phyloP scores from a whole-genome alignment of 1,284 basidiomycete genomes.

The Pisolithus thermaeus region DNA sequence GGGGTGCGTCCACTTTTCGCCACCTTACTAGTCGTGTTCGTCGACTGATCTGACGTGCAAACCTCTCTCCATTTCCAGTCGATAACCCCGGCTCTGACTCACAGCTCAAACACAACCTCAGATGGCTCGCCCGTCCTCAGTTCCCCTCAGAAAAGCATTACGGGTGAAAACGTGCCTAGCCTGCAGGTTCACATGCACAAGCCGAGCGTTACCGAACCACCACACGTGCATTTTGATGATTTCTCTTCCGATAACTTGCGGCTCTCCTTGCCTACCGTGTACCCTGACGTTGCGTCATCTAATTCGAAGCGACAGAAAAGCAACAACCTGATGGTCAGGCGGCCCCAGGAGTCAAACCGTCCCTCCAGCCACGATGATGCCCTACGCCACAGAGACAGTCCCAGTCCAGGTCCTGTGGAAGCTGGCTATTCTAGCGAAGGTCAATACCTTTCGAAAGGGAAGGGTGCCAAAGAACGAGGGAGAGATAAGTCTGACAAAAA shows the following conservation, averaged over 20 bases:
- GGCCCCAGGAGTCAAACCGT: slow-evolving; percentile 12
- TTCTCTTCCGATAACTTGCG: slow-evolving; percentile 26
- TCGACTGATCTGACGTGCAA: slow-evolving; percentile 7
- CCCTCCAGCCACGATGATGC: slow-evolving; percentile 19
- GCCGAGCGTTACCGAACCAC: slow-evolving; percentile 24
- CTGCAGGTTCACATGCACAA: slow-evolving; percentile 22
- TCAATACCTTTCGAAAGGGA: slow-evolving; percentile 26
- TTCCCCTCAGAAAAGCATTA: slow-evolving; percentile 17
- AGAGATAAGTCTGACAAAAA: slow-evolving; percentile 18
- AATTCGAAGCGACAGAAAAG: not conserved
- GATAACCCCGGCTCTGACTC: slow-evolving; percentile 23
- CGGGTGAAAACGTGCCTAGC: slow-evolving; percentile 10
- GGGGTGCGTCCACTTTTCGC: slow-evolving; percentile 16
- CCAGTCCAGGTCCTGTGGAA: slow-evolving; percentile 15
- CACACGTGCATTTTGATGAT: slow-evolving; percentile 26
- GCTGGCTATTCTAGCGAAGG: slow-evolving; percentile 26
- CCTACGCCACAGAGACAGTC: slow-evolving; percentile 10
- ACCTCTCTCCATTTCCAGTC: slow-evolving; percentile 14
- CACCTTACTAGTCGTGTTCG: not conserved
- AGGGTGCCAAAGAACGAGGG: slow-evolving; percentile 11
- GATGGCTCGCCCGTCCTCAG: slow-evolving; percentile 28
- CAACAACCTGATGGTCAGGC: slow-evolving; percentile 1
- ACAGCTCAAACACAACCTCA: slow-evolving; percentile 25
- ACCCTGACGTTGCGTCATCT: slow-evolving; percentile 3
- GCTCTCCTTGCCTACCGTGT: slow-evolving; percentile 19